Percentiles rank a stretch among this genome's conserved stretches.
Evolutionary conservation across 495 filamentous ascomycete species (phyloP).

Genomic region (Amphirosellinia nigrospora): DNA sequence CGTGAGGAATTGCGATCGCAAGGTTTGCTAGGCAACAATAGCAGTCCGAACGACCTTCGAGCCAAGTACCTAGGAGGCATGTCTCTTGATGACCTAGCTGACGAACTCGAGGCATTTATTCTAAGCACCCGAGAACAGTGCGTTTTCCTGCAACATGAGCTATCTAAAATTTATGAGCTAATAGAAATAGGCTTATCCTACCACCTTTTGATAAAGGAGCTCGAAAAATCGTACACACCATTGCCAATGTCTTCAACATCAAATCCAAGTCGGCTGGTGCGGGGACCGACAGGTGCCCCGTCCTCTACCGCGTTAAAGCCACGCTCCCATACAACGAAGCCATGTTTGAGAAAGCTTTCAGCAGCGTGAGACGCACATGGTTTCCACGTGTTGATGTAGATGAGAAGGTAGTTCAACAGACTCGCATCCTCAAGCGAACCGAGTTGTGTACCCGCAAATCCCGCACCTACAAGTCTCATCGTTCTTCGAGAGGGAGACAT

Average conservation of each 20-base stretch:
- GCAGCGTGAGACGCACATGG: constrained; percentile 50
- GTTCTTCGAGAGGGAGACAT: constrained; percentile 85
- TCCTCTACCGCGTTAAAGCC: constrained; percentile 73
- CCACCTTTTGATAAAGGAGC: constrained; percentile 83
- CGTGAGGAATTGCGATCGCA: constrained; percentile 78
- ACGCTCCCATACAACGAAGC: constrained; percentile 62
- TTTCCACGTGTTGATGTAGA: constrained; percentile 55
- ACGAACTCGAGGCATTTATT: constrained; percentile 75
- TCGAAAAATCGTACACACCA: constrained; percentile 77
- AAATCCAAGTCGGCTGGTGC: constrained; percentile 85
- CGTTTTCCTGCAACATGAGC: constrained; percentile 26
- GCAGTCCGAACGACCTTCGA: constrained; percentile 67
- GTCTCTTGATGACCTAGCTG: constrained; percentile 69
- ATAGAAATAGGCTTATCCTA: constrained; percentile 66
- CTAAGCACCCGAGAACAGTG: constrained; percentile 68
- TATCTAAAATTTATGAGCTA: constrained; percentile 26
- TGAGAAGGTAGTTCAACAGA: constrained; percentile 41
- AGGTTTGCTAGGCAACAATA: constrained; percentile 75
- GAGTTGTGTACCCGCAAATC: constrained; percentile 29
- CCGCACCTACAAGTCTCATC: constrained; percentile 46
- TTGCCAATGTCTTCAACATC: constrained; percentile 72
- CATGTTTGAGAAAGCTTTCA: constrained; percentile 49
- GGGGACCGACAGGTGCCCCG: constrained; percentile 73
- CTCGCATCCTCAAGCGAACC: constrained; percentile 30
- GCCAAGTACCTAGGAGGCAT: constrained; percentile 78